Conservation (phyloP, 139 green algal species). For the Tetraselmis chui region DNA sequence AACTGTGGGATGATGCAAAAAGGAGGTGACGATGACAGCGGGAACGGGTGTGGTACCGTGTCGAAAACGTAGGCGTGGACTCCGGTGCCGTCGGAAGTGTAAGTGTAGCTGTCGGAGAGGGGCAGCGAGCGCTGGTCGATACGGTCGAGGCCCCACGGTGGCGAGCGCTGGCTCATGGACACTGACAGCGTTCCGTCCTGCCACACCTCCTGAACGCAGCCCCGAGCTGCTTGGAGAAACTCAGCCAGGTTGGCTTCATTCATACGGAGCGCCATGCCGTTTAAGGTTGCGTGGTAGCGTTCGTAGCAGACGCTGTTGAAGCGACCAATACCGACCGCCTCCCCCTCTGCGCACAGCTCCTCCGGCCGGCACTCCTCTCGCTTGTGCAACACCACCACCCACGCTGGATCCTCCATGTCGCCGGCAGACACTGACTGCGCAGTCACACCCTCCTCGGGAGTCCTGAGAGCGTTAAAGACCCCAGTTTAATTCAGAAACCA, state of each 20-base stretch:
- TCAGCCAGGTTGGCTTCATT: background rate
- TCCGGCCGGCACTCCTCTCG: background rate
- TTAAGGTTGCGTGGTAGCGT: background rate
- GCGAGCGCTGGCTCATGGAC: background rate
- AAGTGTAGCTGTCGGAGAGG: conserved; percentile 30
- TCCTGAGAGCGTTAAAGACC: too few relatives aligned
- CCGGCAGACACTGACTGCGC: too few relatives aligned
- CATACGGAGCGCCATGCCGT: background rate
- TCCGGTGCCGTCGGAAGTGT: conserved; percentile 23
- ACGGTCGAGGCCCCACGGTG: conserved; percentile 28
- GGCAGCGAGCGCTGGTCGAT: conserved; percentile 24
- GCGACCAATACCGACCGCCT: background rate
- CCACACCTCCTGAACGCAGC: background rate
- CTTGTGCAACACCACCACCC: background rate
- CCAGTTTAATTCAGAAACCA: too few relatives aligned
- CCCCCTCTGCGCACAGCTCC: background rate
- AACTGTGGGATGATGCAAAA: too few relatives aligned
- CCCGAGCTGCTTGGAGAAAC: background rate
- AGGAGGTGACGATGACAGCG: too few relatives aligned
- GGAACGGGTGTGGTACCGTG: too few relatives aligned
- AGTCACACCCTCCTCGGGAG: too few relatives aligned
- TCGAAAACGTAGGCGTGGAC: conserved; percentile 45
- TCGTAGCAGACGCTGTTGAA: background rate
- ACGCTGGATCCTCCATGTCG: too few relatives aligned
- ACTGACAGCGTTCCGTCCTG: background rate